Evolutionary conservation across 257 asterid species (phyloP).

Genomic region (Nicotiana sylvestris): DNA sequence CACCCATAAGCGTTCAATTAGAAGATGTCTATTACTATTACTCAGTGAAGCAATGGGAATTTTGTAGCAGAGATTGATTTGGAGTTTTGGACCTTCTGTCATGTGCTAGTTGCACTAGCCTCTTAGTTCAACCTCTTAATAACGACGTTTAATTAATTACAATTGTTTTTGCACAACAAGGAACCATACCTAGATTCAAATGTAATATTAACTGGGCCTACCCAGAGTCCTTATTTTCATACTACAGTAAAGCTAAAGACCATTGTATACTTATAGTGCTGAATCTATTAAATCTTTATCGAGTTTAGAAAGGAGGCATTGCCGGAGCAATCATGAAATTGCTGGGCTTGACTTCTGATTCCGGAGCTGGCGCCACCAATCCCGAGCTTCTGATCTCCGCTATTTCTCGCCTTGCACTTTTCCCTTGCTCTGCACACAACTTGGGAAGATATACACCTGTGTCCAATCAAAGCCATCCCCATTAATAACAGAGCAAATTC

Average conservation of each 20-base stretch:
- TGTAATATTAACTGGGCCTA: background rate
- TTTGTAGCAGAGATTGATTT: too few species aligned
- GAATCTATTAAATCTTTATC: too few species aligned
- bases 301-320: conserved; percentile 27
- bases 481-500: background rate
- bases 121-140: too few species aligned
- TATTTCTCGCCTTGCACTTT: conserved; percentile 49
- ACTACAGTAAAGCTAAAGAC: background rate
- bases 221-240: background rate
- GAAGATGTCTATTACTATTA: too few species aligned
- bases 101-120: too few species aligned
- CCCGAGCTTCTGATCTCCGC: conserved; percentile 65
- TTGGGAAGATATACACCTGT: conserved; percentile 72
- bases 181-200: background rate
- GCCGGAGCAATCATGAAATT: conserved; percentile 32
- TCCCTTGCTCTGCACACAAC: conserved; percentile 42
- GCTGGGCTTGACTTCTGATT: conserved; percentile 15
- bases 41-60: too few species aligned
- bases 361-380: conserved; percentile 41
- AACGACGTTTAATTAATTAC: too few species aligned
- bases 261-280: background rate
- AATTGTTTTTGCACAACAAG: background rate
- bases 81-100: too few species aligned
- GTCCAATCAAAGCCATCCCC: background rate
- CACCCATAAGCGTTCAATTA: too few species aligned